Conservation (phyloP, 306 rosid genomes). For the Vigna nakashimae region DNA sequence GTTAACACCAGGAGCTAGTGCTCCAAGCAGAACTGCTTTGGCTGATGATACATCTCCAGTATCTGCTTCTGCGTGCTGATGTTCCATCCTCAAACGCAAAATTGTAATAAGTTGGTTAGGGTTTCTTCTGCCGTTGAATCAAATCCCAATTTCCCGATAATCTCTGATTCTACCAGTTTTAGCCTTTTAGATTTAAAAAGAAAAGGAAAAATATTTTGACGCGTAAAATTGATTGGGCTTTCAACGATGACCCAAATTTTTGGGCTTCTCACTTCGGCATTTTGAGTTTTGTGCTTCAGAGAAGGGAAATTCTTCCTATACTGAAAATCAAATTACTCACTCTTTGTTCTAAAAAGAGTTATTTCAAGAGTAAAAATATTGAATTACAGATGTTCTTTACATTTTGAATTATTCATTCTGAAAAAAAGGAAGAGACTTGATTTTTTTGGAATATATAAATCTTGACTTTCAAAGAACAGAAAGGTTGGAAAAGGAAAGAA, state of each 20-base stretch:
- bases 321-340: no score
- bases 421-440: no score
- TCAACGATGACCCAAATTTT: background rate
- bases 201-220: background rate
- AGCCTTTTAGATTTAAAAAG: background rate
- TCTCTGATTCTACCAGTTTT: background rate
- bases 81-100: constrained; percentile 50
- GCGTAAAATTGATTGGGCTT: background rate
- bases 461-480: no score
- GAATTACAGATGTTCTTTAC: no score
- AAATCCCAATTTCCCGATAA: background rate
- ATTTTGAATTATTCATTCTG: no score
- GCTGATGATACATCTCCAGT: constrained; percentile 71
- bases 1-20: constrained; percentile 91
- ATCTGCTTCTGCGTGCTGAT: constrained; percentile 38
- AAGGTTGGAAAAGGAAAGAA: no score
- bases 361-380: no score
- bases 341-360: no score
- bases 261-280: background rate
- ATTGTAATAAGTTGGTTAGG: constrained; percentile 25
- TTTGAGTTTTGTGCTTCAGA: background rate
- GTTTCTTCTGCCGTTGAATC: background rate
- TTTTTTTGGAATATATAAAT: no score
- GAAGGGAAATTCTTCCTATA: background rate
- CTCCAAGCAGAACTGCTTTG: constrained; percentile 82